A percentile compares a stretch with the other conserved stretches of the same genome.
phyloP scores from a whole-genome alignment of 208 protist genomes.

The Leptomonas pyrrhocoris region DNA sequence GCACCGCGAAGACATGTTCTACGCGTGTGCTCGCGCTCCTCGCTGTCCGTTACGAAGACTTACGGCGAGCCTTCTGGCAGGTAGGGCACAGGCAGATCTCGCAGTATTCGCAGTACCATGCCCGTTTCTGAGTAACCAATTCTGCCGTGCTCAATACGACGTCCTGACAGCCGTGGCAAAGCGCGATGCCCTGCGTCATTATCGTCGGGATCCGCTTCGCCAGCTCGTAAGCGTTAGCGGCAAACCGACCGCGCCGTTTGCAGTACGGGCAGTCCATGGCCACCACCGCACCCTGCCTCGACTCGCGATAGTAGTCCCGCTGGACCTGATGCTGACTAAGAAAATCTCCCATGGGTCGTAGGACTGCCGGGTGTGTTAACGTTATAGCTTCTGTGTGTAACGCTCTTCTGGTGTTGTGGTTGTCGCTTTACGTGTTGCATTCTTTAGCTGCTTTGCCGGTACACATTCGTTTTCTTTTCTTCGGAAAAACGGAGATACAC shows the following conservation, averaged over 20 bases:
- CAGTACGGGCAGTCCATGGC: conserved; percentile 66
- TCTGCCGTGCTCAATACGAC: conserved; percentile 14
- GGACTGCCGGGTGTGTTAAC: too few relatives aligned
- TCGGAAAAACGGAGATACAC: too few relatives aligned
- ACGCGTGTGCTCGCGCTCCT: background rate
- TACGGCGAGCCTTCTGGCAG: conserved; percentile 26
- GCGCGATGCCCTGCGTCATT: conserved; percentile 32
- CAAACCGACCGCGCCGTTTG: conserved; percentile 48
- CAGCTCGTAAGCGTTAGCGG: conserved; percentile 63
- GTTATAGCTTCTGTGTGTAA: too few relatives aligned
- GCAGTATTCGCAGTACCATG: conserved; percentile 71
- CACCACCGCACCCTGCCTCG: conserved; percentile 19
- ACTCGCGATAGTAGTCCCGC: conserved; percentile 71
- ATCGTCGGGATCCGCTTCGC: conserved; percentile 52
- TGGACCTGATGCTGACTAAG: conserved; percentile 28
- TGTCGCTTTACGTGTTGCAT: too few relatives aligned
- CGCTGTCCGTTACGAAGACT: background rate
- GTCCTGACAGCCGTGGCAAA: conserved; percentile 36
- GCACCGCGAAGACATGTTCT: background rate
- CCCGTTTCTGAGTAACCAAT: conserved; percentile 18
- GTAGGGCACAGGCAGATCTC: conserved; percentile 54
- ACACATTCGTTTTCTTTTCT: too few relatives aligned
- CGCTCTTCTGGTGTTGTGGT: too few relatives aligned
- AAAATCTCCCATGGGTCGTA: conserved; percentile 1
- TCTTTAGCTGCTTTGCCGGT: too few relatives aligned